Evolutionary conservation across 257 asterid species (phyloP).

Genomic region (Euphrasia confusa): DNA sequence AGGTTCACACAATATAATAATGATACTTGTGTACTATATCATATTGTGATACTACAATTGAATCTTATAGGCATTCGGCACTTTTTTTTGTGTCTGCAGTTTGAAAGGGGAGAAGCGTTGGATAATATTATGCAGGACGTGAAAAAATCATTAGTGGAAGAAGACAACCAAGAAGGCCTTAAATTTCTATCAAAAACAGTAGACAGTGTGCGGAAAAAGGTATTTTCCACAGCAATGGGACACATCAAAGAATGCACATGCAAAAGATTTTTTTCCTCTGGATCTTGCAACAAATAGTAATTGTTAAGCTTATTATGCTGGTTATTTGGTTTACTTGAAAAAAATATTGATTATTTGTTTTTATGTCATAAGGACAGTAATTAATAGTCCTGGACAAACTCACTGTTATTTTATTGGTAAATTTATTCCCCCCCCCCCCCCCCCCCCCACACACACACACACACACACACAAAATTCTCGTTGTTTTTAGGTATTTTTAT

Average conservation of each 20-base stretch:
- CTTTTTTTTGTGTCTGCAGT: conserved; percentile 42
- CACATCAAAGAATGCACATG: neutral
- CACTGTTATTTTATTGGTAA: neutral
- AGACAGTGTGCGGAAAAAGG: conserved; percentile 90
- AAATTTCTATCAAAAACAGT: conserved; percentile 70
- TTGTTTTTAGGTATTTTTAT: conserved; percentile 24
- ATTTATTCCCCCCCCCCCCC: no score
- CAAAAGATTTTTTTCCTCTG: neutral
- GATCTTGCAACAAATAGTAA: conserved; percentile 1
- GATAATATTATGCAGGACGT: conserved; percentile 76
- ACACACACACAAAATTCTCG: no score
- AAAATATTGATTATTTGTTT: neutral
- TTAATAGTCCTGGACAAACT: neutral
- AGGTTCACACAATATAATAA: conserved; percentile 40
- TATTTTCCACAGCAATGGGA: conserved; percentile 24
- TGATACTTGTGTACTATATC: conserved; percentile 16
- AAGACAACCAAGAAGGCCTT: conserved; percentile 79
- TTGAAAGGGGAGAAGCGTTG: conserved; percentile 92
- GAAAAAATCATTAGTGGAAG: conserved; percentile 68
- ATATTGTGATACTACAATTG: conserved; percentile 3
- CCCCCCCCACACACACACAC: no score
- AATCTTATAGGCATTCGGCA: conserved; percentile 14
- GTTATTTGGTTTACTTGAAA: neutral
- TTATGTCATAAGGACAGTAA: neutral
- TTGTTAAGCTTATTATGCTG: neutral